These are phyloP conservation scores for Geotrichum australiense DNA, from an alignment of 1,139 yeast species.

Conservation along the genomic window DNA sequence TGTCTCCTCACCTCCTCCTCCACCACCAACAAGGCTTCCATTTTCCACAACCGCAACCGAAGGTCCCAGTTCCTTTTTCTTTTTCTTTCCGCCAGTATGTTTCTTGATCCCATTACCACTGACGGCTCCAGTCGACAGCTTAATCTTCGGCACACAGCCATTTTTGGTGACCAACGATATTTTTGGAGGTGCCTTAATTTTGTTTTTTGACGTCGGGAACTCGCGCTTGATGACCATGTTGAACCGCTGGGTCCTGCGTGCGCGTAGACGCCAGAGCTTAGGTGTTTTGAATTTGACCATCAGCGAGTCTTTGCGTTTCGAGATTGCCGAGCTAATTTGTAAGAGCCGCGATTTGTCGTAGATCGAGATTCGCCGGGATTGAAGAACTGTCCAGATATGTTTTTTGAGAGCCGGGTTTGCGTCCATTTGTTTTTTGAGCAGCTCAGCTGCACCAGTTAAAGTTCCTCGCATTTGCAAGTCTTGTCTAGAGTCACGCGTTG, in stretches of 20 bases:
- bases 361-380: slow-evolving; percentile 44
- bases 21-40: background rate
- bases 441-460: slow-evolving; percentile 55
- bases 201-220: background rate
- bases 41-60: background rate
- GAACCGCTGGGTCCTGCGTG: slow-evolving; percentile 46
- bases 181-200: slow-evolving; percentile 7
- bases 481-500: slow-evolving; percentile 42
- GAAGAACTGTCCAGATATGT: slow-evolving; percentile 65
- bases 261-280: slow-evolving; percentile 56
- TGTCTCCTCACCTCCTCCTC: background rate
- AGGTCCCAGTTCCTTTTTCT: slow-evolving; percentile 6
- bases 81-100: background rate
- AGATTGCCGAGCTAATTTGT: slow-evolving; percentile 59
- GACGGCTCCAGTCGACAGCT: slow-evolving; percentile 5
- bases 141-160: slow-evolving; percentile 2
- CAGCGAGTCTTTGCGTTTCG: slow-evolving; percentile 54
- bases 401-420: slow-evolving; percentile 54
- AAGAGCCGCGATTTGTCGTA: slow-evolving; percentile 57
- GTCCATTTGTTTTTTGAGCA: slow-evolving; percentile 59
- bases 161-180: slow-evolving; percentile 17
- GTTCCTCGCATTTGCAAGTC: slow-evolving; percentile 40
- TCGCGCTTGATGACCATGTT: slow-evolving; percentile 33
- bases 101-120: slow-evolving; percentile 5
- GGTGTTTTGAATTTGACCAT: slow-evolving; percentile 62